Evolutionary conservation across 208 protist genomes (phyloP), one percentile per base, ranked within the genome.

Genomic region (Trypanosoma avium): DNA sequence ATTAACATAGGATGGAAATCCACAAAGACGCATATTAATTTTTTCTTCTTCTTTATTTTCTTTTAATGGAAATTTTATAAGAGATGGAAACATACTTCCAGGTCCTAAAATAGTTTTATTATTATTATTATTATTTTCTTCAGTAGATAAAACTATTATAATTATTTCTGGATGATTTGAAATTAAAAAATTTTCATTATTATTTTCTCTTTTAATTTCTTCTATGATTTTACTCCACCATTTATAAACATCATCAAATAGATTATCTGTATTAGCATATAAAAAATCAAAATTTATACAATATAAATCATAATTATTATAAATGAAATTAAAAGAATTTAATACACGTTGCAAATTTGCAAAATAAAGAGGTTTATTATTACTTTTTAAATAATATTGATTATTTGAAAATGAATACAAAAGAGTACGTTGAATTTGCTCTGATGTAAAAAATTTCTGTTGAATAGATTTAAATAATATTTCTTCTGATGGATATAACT

Each of bases 31-130:
- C 17, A 64, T 36, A 52, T 12, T 26, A n/a, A 12, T 3, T 12
- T 47, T 22, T 27, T 57, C 27, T 40, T 58, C 17, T 36, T 52
- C 42, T 5, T 46, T n/a, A 3, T 0, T 29, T 12, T 45, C 42
- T 17, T 58, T 22, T 30, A 19, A 22, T 32, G 30, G 4, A 27
- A 54, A 13, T 6, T 10, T 4, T 13, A 72, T 40, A 38, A 72
- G 22, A 43, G 57, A 65, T 17, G 66, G 66, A 4, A 72, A 36
- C 66, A 72, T 60, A 36, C 4, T 47, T 21, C 66, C 66, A 9
- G 49, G 50, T 38, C 12, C n/a, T n/a, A n/a, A n/a, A n/a, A n/a
- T n/a, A n/a, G n/a, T 35, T 8, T 2, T 38, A 26, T 7, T 24
- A 26, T n/a, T 12, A 15, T 21, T 21, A 1, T 26, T 12, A 15